Evolutionary conservation across 768 basidiomycete genomes (phyloP).

Genomic region (Collybiopsis luxurians): DNA sequence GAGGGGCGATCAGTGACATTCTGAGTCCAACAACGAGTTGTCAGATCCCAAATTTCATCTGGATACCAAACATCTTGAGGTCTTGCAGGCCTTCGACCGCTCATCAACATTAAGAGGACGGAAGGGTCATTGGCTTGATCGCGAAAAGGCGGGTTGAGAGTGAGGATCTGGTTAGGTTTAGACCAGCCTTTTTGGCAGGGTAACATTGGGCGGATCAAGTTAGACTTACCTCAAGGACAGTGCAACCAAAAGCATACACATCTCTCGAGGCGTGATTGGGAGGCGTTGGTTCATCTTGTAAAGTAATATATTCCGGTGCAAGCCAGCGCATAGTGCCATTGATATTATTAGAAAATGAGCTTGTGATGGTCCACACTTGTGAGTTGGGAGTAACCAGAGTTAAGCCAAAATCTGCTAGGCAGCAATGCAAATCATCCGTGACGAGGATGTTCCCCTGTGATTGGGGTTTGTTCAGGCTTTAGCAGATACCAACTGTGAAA

Average conservation of each 20-base stretch:
- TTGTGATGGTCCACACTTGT: slow-evolving; percentile 1
- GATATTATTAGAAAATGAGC: too few relatives aligned
- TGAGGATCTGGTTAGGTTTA: neutral
- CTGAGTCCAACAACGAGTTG: neutral
- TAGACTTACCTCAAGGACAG: too few relatives aligned
- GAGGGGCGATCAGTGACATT: neutral
- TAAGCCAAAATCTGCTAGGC: slow-evolving; percentile 18
- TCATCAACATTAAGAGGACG: neutral
- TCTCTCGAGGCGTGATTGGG: too few relatives aligned
- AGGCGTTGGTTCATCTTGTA: too few relatives aligned
- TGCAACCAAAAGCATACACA: too few relatives aligned
- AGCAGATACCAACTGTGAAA: too few relatives aligned
- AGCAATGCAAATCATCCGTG: slow-evolving; percentile 8
- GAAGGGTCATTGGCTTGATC: neutral
- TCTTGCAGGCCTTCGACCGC: neutral
- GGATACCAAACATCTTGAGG: neutral
- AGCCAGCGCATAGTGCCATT: too few relatives aligned
- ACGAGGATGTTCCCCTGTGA: slow-evolving; percentile 18
- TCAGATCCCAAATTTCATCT: neutral
- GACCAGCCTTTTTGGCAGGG: too few relatives aligned
- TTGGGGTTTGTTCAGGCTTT: too few relatives aligned
- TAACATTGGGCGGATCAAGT: too few relatives aligned
- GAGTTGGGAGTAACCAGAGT: slow-evolving; percentile 5
- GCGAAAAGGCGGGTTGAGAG: neutral
- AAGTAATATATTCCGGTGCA: too few relatives aligned